phyloP scores from a whole-genome alignment of 2,329 filamentous ascomycete species.

The Talaromyces funiculosus region DNA sequence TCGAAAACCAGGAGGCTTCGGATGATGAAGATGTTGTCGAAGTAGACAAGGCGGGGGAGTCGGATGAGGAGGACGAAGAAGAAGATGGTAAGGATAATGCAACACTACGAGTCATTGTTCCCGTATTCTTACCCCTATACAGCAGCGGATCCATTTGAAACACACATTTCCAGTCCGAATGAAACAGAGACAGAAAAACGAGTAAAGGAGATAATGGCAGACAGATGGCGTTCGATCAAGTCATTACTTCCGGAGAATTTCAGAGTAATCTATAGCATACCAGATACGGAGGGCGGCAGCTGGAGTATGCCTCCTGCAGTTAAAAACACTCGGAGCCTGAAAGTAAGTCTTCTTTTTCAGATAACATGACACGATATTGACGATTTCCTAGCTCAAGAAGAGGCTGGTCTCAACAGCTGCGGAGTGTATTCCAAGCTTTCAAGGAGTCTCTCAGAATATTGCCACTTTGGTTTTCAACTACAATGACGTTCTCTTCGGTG shows the following conservation, averaged over 20 bases:
- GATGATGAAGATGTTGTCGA: conserved; percentile 36
- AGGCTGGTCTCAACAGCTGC: conserved; percentile 55
- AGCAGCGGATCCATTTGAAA: conserved; percentile 65
- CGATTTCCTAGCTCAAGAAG: conserved; percentile 61
- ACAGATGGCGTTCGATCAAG: conserved; percentile 46
- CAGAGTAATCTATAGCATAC: conserved; percentile 26
- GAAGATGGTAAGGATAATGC: conserved; percentile 24
- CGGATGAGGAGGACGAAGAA: conserved; percentile 28
- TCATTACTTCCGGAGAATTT: conserved; percentile 28
- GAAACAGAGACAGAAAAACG: conserved; percentile 53
- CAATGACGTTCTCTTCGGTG: conserved; percentile 70
- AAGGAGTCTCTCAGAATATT: conserved; percentile 58
- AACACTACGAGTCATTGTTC: not conserved
- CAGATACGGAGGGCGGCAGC: conserved; percentile 24
- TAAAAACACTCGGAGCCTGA: conserved; percentile 30
- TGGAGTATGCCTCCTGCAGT: conserved; percentile 24
- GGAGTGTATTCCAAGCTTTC: conserved; percentile 54
- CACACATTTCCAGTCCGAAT: conserved; percentile 68
- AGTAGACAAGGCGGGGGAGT: conserved; percentile 33
- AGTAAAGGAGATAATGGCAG: conserved; percentile 42
- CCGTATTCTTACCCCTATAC: conserved; percentile 31
- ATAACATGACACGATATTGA: not conserved
- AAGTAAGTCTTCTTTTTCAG: conserved; percentile 23
- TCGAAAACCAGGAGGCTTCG: conserved; percentile 47
- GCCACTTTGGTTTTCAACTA: conserved; percentile 75